A percentile compares a stretch with the other conserved stretches of the same genome.
Evolutionary conservation across 352 stramenopile genomes (phyloP).

Genomic region (Phytophthora constricta): DNA sequence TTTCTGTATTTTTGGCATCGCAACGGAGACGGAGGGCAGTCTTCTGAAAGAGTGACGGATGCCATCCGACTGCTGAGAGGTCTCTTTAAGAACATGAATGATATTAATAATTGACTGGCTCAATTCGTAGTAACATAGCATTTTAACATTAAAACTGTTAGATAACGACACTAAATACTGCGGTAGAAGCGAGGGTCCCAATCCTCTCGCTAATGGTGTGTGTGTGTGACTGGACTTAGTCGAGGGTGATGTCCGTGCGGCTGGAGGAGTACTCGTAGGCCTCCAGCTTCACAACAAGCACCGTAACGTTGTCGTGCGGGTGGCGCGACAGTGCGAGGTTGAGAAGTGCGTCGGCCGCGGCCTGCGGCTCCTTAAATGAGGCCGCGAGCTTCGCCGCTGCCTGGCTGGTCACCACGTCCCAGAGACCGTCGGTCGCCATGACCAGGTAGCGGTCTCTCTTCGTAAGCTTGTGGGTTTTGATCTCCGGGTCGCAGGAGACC

Average conservation of each 20-base stretch:
- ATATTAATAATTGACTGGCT: no score
- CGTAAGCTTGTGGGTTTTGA: constrained; percentile 65
- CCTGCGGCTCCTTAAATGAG: constrained; percentile 58
- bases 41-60: no score
- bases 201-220: constrained; percentile 9
- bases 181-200: constrained; percentile 14
- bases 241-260: constrained; percentile 32
- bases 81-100: no score
- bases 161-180: constrained; percentile 32
- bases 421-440: constrained; percentile 82
- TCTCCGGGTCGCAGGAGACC: constrained; percentile 83
- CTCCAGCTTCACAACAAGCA: constrained; percentile 74
- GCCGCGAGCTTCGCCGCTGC: constrained; percentile 62
- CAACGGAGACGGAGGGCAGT: no score
- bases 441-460: constrained; percentile 79
- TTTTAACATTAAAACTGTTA: constrained; percentile 24
- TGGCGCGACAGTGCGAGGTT: constrained; percentile 57
- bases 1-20: no score
- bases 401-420: constrained; percentile 83
- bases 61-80: no score
- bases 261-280: constrained; percentile 49
- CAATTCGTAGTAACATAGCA: constrained; percentile 16
- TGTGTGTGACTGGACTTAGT: constrained; percentile 14
- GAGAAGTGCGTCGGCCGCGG: constrained; percentile 65
- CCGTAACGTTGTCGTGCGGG: constrained; percentile 83